These are phyloP conservation scores for Schizophyllum amplum DNA, from an alignment of 1,284 basidiomycete genomes.

Conservation along the genomic window DNA sequence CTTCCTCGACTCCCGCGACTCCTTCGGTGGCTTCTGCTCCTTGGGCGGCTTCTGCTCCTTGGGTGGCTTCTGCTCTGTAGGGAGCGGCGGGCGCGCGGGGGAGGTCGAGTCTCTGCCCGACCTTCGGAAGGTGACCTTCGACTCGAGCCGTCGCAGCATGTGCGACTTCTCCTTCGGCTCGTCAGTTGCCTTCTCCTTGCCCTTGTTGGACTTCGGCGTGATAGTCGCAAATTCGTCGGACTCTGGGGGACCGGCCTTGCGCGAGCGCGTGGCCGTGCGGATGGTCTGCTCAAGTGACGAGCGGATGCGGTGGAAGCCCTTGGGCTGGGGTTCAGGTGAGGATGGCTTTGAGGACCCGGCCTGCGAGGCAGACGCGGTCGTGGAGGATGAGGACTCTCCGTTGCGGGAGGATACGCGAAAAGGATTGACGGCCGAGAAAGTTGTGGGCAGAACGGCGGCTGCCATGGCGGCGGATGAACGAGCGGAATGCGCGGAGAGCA, in stretches of 20 bases:
- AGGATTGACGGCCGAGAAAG: neutral
- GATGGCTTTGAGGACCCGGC: conserved; percentile 17
- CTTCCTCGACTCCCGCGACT: conserved; percentile 16
- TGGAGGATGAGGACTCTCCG: neutral
- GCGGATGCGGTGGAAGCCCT: conserved; percentile 54
- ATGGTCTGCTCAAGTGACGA: conserved; percentile 60
- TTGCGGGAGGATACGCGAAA: neutral
- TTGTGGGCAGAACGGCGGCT: neutral
- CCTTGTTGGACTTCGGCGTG: conserved; percentile 31
- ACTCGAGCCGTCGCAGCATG: conserved; percentile 28
- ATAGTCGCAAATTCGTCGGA: conserved; percentile 35
- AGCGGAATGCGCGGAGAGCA: neutral
- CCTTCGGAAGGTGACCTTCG: conserved; percentile 33
- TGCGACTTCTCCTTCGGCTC: conserved; percentile 28
- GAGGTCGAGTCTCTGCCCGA: neutral
- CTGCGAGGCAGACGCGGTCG: neutral
- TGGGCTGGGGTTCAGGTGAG: conserved; percentile 33
- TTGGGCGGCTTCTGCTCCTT: conserved; percentile 18
- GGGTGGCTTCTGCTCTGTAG: neutral
- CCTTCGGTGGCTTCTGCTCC: conserved; percentile 11
- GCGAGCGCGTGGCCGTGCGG: conserved; percentile 52
- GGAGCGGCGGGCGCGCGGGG: neutral
- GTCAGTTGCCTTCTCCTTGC: conserved; percentile 28
- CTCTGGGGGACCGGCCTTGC: conserved; percentile 29
- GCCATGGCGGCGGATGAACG: neutral